Evolutionary conservation across 805 yeast genomes (phyloP).

Genomic region (Tetrapisispora namnaoensis): DNA sequence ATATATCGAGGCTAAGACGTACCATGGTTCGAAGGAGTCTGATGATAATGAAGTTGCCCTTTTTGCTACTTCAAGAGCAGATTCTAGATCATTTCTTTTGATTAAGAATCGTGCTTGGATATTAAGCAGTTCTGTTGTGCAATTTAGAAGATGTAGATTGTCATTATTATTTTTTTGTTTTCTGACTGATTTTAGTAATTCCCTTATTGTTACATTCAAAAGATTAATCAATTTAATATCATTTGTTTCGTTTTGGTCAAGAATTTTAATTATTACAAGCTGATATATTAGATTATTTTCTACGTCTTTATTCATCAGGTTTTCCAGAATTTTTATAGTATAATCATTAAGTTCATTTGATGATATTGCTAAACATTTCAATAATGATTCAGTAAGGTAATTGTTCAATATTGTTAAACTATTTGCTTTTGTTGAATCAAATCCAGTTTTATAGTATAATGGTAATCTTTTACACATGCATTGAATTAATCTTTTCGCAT

Average conservation of each 20-base stretch:
- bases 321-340: slow-evolving; percentile 13
- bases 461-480: slow-evolving; percentile 38
- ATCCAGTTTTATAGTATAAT: slow-evolving; percentile 40
- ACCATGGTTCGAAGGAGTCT: slow-evolving; percentile 27
- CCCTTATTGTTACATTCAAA: slow-evolving; percentile 13
- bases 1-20: slow-evolving; percentile 21
- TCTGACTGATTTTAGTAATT: slow-evolving; percentile 7
- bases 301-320: slow-evolving; percentile 11
- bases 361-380: slow-evolving; percentile 15
- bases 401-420: slow-evolving; percentile 36
- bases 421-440: slow-evolving; percentile 24
- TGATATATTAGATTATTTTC: slow-evolving; percentile 18
- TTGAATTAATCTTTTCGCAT: slow-evolving; percentile 26
- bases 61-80: slow-evolving; percentile 20
- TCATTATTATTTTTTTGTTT: not conserved
- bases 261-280: slow-evolving; percentile 17
- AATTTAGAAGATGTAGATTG: slow-evolving; percentile 15
- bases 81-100: slow-evolving; percentile 16
- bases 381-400: slow-evolving; percentile 42
- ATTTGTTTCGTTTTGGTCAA: slow-evolving; percentile 14
- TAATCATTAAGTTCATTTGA: slow-evolving; percentile 14
- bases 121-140: slow-evolving; percentile 21
- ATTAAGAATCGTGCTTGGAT: slow-evolving; percentile 22
- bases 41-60: slow-evolving; percentile 21
- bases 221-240: slow-evolving; percentile 18